These are phyloP conservation scores for Gymnopilus dilepis DNA, from an alignment of 768 basidiomycete species.

Conservation along the genomic window DNA sequence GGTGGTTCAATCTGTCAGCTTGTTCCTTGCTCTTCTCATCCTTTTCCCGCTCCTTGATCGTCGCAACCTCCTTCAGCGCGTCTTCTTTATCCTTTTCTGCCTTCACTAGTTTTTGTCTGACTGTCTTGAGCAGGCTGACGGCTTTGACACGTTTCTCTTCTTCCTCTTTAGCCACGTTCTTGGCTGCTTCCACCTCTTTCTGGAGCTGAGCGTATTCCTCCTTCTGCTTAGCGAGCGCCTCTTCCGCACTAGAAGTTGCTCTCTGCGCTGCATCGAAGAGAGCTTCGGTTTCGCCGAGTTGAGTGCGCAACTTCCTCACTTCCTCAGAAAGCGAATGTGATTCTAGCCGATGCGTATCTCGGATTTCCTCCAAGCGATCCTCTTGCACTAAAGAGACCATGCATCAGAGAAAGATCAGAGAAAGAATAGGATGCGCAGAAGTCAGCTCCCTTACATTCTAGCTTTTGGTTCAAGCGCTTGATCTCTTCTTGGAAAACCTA, in stretches of 20 bases:
- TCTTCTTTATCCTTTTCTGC: conserved; percentile 95
- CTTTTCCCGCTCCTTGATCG: conserved; percentile 57
- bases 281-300: conserved; percentile 73
- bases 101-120: conserved; percentile 96
- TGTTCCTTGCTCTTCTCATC: conserved; percentile 61
- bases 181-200: conserved; percentile 65
- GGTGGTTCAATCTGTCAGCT: conserved; percentile 55
- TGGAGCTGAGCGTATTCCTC: conserved; percentile 63
- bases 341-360: conserved; percentile 83
- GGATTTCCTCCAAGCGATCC: conserved; percentile 81
- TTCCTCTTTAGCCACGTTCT: conserved; percentile 81
- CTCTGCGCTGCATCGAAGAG: conserved; percentile 64
- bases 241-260: conserved; percentile 53
- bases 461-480: conserved; percentile 70
- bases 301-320: conserved; percentile 70
- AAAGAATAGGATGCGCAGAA: too few species aligned
- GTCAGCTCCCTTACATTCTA: conserved; percentile 80
- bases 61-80: conserved; percentile 58
- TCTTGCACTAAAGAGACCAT: conserved; percentile 68
- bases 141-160: conserved; percentile 98
- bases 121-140: conserved; percentile 89
- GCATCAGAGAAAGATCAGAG: conserved; percentile 10
- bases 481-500: conserved; percentile 82
- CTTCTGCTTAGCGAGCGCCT: conserved; percentile 53
- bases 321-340: conserved; percentile 78